phyloP scores from a whole-genome alignment of 2,329 filamentous ascomycete species.

The Cordyceps cicadae region DNA sequence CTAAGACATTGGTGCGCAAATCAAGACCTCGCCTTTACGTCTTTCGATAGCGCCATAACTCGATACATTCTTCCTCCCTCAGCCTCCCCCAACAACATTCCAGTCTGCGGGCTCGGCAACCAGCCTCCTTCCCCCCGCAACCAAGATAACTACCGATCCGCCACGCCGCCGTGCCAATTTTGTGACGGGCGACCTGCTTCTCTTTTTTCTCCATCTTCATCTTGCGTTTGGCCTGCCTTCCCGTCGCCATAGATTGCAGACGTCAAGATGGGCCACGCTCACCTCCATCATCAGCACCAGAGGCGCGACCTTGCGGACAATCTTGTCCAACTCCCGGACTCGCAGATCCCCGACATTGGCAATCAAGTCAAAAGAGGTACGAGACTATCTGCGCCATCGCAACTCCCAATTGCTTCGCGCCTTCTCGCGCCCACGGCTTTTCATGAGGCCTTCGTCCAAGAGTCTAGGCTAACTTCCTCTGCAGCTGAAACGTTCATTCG shows the following conservation, averaged over 20 bases:
- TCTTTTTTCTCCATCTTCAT: neutral
- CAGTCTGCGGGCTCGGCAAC: conserved; percentile 5
- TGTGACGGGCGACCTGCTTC: neutral
- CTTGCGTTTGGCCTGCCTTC: neutral
- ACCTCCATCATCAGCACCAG: conserved; percentile 9
- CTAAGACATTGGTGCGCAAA: conserved; percentile 9
- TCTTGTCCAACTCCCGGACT: neutral
- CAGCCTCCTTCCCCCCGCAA: conserved; percentile 6
- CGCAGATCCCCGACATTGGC: neutral
- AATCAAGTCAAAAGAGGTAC: conserved; percentile 1
- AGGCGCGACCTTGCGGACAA: conserved; percentile 3
- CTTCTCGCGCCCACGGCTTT: neutral
- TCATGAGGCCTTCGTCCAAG: neutral
- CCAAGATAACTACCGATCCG: conserved; percentile 4
- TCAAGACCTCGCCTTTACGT: neutral
- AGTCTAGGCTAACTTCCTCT: neutral
- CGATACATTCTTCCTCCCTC: conserved; percentile 13
- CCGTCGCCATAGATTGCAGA: neutral
- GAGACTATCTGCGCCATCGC: neutral
- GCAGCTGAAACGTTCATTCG: conserved; percentile 15
- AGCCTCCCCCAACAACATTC: conserved; percentile 10
- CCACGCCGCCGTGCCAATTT: neutral
- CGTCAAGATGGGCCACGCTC: conserved; percentile 11
- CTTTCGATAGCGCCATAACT: conserved; percentile 6
- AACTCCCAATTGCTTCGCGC: neutral